A percentile compares a stretch with the other conserved stretches of the same genome.
Evolutionary conservation across 495 filamentous ascomycete genomes (phyloP).

Genomic region (Arthonia radiata): DNA sequence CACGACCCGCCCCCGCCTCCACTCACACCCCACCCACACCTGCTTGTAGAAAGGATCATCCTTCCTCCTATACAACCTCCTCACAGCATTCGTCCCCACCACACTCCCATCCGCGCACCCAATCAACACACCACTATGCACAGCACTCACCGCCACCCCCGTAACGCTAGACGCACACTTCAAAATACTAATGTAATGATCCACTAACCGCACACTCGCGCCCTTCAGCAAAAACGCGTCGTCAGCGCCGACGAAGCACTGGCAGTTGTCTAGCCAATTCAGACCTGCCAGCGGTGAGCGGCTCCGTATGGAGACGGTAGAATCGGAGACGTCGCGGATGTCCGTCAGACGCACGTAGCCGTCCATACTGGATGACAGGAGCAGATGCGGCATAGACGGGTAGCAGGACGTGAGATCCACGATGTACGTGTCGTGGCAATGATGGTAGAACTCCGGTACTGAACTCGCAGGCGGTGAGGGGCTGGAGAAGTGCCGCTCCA

Average conservation of each 20-base stretch:
- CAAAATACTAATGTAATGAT: too few relatives aligned
- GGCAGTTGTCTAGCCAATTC: constrained; percentile 30
- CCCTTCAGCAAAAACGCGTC: too few relatives aligned
- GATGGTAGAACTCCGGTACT: constrained; percentile 27
- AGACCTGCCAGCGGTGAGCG: constrained; percentile 23
- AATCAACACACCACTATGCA: constrained; percentile 28
- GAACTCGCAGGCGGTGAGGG: constrained; percentile 8
- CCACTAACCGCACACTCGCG: too few relatives aligned
- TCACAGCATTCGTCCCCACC: constrained; percentile 28
- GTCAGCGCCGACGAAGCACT: constrained; percentile 28
- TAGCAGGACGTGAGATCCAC: constrained; percentile 28
- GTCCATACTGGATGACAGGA: constrained; percentile 29
- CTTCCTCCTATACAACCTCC: constrained; percentile 23
- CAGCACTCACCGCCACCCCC: constrained; percentile 17
- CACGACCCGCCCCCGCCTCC: constrained; percentile 15
- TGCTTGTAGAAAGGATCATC: constrained; percentile 26
- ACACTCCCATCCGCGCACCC: constrained; percentile 34
- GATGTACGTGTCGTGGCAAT: constrained; percentile 36
- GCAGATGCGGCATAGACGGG: constrained; percentile 30
- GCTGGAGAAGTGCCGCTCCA: constrained; percentile 10
- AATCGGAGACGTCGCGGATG: constrained; percentile 25
- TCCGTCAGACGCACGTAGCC: constrained; percentile 34
- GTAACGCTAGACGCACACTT: constrained; percentile 16
- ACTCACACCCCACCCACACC: constrained; percentile 38
- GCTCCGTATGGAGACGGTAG: constrained; percentile 22